Percentiles rank a stretch among this genome's conserved stretches.
These are phyloP conservation scores for Rubroshorea leprosula DNA, from an alignment of 345 rosid species.

Conservation along the genomic window DNA sequence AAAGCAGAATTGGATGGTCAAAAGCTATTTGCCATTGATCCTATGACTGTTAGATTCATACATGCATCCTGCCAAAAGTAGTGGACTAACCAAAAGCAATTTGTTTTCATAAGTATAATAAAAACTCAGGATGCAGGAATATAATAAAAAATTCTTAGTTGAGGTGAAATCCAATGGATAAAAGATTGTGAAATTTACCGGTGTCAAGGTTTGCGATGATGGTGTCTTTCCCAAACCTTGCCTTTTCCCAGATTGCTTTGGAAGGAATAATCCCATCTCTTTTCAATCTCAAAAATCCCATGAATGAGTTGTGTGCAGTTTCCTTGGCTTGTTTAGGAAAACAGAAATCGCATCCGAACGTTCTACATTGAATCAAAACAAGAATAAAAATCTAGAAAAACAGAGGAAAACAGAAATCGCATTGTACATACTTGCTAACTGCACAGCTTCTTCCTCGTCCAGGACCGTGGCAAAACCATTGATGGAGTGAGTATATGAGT, in stretches of 20 bases:
- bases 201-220: constrained; percentile 64
- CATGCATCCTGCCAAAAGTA: neutral
- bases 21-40: constrained; percentile 8
- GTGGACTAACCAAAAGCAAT: too few species aligned
- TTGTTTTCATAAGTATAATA: too few species aligned
- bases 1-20: constrained; percentile 10
- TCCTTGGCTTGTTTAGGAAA: constrained; percentile 43
- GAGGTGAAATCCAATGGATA: neutral
- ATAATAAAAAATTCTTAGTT: too few species aligned
- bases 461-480: constrained; percentile 68
- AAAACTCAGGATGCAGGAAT: too few species aligned
- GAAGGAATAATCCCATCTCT: constrained; percentile 28
- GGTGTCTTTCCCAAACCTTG: constrained; percentile 41
- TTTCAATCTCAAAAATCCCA: constrained; percentile 59
- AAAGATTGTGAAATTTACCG: constrained; percentile 21
- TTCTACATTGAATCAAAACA: constrained; percentile 23
- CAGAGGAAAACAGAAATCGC: neutral
- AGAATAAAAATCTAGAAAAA: neutral
- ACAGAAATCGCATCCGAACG: constrained; percentile 57
- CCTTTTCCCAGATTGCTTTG: constrained; percentile 39
- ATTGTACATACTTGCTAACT: constrained; percentile 41
- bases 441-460: constrained; percentile 48
- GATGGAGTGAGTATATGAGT: constrained; percentile 48
- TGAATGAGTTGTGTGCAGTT: constrained; percentile 54
- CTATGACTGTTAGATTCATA: constrained; percentile 9